Evolutionary conservation across 2,329 filamentous ascomycete genomes (phyloP), one percentile per base, ranked within the genome.

Genomic region (Didymella glomerata): DNA sequence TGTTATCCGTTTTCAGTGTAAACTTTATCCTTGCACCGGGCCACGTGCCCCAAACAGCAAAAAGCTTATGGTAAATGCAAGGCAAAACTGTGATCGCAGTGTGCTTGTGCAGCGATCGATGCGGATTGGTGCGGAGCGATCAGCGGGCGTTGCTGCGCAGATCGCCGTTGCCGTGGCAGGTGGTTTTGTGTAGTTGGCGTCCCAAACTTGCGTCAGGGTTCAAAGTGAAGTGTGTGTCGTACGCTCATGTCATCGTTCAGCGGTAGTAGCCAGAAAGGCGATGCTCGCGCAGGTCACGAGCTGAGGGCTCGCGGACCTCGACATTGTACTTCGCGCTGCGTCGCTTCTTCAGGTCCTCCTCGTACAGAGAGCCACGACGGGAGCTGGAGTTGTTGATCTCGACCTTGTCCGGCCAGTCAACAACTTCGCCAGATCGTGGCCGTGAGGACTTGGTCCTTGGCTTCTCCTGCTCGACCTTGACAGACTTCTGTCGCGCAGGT

Each of bases 281-380:
- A 66, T 76, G 70, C 61, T 76, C 73, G 64, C 73, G 75, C 48
- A 74, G 42, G 62, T 77, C 73, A 48, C 73, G 70, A 38, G 54
- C 48, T 18, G 73, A 71, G n/a, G 78, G 77, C 65, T 79, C 75
- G 34, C 78, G 76, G 61, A 79, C 73, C 61, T 80, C 77, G 52
- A 79, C 76, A 36, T 69, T 68, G 72, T 80, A 80, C 57, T 73
- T 70, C 47, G 73, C 71, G 61, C 74, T 74, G 32, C 73, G 71
- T 55, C 72, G 75, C 46, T 75, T 73, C 57, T 67, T 68, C 24
- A 77, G 47, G 55, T 80, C 78, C 56, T 76, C 69, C 56, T 76
- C 76, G 68, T 79, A 79, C 46, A 79, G 70, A 14, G 77, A 79
- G 16, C 78, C 77, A 47, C 77, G 75, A 69, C 76, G 76, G 48